A percentile compares a stretch with the other conserved stretches of the same genome.
Evolutionary conservation across 352 stramenopile species (phyloP).

Genomic region (Aphanomyces euteiches): DNA sequence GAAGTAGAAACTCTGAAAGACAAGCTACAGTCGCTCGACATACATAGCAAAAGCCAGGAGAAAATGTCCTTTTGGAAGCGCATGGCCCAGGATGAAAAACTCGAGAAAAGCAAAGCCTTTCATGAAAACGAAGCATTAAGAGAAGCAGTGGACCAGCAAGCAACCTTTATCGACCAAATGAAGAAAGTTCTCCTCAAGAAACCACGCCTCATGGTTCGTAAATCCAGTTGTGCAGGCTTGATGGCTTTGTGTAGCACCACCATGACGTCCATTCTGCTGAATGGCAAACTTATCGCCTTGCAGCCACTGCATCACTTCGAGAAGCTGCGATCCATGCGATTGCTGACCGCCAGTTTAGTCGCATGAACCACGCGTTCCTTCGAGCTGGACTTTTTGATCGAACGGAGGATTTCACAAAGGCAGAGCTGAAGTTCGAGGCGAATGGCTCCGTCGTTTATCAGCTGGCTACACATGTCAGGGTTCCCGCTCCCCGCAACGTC

Average conservation of each 20-base stretch:
- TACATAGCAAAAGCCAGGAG: too few species aligned
- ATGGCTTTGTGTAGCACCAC: neutral
- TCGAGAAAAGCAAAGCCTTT: neutral
- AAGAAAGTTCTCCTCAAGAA: constrained; percentile 14
- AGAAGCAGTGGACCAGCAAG: neutral
- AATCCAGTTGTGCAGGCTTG: neutral
- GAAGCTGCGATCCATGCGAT: constrained; percentile 10
- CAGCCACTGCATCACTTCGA: neutral
- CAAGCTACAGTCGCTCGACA: neutral
- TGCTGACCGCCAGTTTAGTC: constrained; percentile 2
- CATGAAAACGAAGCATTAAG: constrained; percentile 7
- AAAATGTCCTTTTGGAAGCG: neutral
- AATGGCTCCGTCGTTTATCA: neutral
- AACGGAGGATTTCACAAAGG: neutral
- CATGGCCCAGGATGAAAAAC: neutral
- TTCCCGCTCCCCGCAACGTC: neutral
- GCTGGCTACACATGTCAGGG: neutral
- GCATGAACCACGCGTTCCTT: neutral
- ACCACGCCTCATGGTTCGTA: neutral
- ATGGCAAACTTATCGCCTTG: neutral
- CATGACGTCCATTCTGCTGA: neutral
- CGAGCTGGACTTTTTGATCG: neutral
- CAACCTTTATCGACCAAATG: constrained; percentile 22
- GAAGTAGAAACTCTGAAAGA: constrained; percentile 9
- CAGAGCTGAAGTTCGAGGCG: neutral